A percentile compares a stretch with the other conserved stretches of the same genome.
Evolutionary conservation across 2,329 filamentous ascomycete species (phyloP).

Genomic region (Dactylella cylindrospora): DNA sequence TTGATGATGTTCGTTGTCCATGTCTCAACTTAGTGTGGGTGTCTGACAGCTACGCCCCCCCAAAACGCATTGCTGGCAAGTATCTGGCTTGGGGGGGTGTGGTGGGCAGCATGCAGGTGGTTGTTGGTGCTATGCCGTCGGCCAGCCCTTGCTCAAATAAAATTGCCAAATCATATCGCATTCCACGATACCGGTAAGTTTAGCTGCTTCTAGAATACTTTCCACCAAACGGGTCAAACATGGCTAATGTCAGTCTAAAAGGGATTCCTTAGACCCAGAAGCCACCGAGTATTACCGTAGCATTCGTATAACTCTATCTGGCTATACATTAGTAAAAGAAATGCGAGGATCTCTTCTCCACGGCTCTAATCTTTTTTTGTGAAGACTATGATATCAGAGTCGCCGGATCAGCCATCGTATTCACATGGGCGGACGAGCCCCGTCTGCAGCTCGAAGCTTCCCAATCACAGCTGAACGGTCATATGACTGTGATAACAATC

Average conservation of each 20-base stretch:
- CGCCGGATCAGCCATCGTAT: no score
- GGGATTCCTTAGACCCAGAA: no score
- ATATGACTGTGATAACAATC: constrained; percentile 10
- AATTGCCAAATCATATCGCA: constrained; percentile 43
- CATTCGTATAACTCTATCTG: no score
- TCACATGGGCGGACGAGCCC: no score
- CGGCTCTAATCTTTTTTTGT: no score
- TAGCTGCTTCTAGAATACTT: constrained; percentile 44
- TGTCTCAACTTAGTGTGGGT: background rate
- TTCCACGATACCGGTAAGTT: constrained; percentile 31
- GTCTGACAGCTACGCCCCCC: background rate
- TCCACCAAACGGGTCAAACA: no score
- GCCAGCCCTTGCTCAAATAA: constrained; percentile 12
- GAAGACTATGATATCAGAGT: no score
- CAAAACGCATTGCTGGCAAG: constrained; percentile 11
- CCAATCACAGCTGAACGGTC: constrained; percentile 23
- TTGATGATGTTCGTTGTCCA: constrained; percentile 29
- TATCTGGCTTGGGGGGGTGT: constrained; percentile 1
- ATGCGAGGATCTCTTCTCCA: no score
- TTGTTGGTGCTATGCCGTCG: constrained; percentile 29
- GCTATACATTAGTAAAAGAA: no score
- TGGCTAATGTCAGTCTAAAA: no score
- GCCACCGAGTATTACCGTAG: no score
- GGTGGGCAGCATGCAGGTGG: constrained; percentile 38
- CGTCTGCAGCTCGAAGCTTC: no score